Conservation (phyloP, 176 grass and related monocot genomes). For the Oryza rufipogon region DNA sequence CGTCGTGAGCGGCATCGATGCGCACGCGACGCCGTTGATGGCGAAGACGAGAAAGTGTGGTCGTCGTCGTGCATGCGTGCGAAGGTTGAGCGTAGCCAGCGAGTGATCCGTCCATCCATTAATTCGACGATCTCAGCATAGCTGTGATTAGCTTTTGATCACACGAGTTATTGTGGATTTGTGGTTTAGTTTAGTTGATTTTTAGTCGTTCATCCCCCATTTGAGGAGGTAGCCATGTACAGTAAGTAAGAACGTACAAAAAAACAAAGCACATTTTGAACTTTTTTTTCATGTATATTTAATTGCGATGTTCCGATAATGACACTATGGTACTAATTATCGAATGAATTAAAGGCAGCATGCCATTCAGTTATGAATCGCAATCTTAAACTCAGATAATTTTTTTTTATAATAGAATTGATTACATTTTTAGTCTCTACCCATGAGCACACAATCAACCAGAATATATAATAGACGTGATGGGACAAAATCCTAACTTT, state of each 20-base stretch:
- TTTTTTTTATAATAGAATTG: too few species aligned
- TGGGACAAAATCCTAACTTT: too few species aligned
- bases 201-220: neutral
- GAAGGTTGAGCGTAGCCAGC: slow-evolving; percentile 13
- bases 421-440: too few species aligned
- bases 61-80: slow-evolving; percentile 7
- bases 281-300: neutral
- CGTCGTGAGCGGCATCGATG: neutral
- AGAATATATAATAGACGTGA: too few species aligned
- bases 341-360: too few species aligned
- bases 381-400: too few species aligned
- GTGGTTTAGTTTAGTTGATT: neutral
- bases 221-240: neutral
- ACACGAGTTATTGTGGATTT: neutral
- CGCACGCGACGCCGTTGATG: too few species aligned
- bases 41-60: neutral
- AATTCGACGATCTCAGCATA: neutral
- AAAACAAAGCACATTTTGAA: neutral
- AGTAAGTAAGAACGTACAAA: too few species aligned
- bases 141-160: neutral
- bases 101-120: neutral
- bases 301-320: neutral
- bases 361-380: neutral
- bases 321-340: neutral
- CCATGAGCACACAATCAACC: too few species aligned